phyloP scores from a whole-genome alignment of 495 filamentous ascomycete genomes.

The Xanthoparmelia taractica region DNA sequence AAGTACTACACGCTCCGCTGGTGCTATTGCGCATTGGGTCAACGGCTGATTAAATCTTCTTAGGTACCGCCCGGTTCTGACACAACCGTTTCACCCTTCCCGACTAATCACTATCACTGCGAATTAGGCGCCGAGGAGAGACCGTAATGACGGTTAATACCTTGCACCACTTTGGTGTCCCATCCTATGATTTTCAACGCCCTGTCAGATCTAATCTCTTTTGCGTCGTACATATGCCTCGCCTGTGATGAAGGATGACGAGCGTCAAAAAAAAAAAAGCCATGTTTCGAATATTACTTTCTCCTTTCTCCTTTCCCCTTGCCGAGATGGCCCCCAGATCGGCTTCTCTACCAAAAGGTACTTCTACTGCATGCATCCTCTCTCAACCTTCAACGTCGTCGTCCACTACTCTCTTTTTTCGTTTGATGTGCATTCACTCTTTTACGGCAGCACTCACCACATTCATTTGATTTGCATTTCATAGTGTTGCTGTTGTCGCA shows the following conservation, averaged over 20 bases:
- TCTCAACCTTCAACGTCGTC: neutral
- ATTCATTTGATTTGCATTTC: neutral
- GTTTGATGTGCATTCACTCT: neutral
- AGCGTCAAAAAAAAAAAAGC: neutral
- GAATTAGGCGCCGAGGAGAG: neutral
- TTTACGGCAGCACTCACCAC: neutral
- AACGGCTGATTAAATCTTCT: neutral
- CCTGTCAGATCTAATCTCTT: neutral
- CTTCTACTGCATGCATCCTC: neutral
- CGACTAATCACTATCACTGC: neutral
- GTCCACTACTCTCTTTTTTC: neutral
- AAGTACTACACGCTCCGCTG: neutral
- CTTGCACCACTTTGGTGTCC: neutral
- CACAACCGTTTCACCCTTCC: neutral
- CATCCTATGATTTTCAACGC: neutral
- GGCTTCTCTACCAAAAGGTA: neutral
- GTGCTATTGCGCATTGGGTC: neutral
- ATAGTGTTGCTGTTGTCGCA: constrained; percentile 1
- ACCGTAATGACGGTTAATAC: constrained; percentile 1
- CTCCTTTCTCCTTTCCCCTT: neutral
- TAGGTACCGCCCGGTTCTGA: neutral
- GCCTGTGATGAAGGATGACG: constrained; percentile 3
- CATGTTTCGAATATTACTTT: constrained; percentile 11
- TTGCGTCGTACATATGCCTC: neutral
- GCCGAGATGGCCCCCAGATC: neutral